These are phyloP conservation scores for Nectriaceae sp. DNA, from an alignment of 2,329 filamentous ascomycete genomes.

Conservation along the genomic window DNA sequence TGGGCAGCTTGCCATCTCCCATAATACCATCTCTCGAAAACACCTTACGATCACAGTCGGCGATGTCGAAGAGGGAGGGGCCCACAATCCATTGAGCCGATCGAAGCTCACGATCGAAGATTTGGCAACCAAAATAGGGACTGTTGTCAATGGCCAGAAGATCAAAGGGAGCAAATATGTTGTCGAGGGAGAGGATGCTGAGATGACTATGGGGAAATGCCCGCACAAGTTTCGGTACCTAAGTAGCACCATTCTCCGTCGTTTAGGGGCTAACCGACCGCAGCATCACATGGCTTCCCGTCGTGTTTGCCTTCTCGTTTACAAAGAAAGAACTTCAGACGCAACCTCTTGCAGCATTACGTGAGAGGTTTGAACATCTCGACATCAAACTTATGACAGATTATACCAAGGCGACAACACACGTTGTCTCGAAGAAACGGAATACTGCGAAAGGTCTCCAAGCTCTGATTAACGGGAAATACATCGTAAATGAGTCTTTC, in stretches of 20 bases:
- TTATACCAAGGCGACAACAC: conserved; percentile 74
- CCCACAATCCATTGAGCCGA: conserved; percentile 62
- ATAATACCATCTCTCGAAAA: conserved; percentile 85
- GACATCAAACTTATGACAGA: conserved; percentile 83
- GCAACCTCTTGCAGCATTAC: conserved; percentile 63
- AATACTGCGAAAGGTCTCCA: conserved; percentile 88
- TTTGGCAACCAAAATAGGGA: conserved; percentile 81
- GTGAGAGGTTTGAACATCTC: conserved; percentile 72
- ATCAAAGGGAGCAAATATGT: conserved; percentile 63
- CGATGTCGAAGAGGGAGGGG: conserved; percentile 64
- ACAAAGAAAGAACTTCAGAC: conserved; percentile 69
- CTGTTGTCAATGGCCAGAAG: conserved; percentile 71
- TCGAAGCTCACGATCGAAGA: conserved; percentile 77
- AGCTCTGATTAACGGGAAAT: conserved; percentile 78
- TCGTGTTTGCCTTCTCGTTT: conserved; percentile 81
- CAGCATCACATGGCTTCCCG: conserved; percentile 77
- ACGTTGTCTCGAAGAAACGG: conserved; percentile 85
- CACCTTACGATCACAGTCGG: conserved; percentile 80
- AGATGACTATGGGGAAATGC: conserved; percentile 72
- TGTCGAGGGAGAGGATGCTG: conserved; percentile 54
- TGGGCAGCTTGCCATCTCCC: conserved; percentile 68
- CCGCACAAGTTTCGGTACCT: conserved; percentile 60
- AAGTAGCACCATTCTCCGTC: neutral
- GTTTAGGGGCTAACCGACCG: conserved; percentile 11
- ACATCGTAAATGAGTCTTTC: conserved; percentile 74